Percentiles rank a stretch among this genome's conserved stretches.
phyloP scores from a whole-genome alignment of 805 yeast genomes.

The Lachancea nothofagi region DNA sequence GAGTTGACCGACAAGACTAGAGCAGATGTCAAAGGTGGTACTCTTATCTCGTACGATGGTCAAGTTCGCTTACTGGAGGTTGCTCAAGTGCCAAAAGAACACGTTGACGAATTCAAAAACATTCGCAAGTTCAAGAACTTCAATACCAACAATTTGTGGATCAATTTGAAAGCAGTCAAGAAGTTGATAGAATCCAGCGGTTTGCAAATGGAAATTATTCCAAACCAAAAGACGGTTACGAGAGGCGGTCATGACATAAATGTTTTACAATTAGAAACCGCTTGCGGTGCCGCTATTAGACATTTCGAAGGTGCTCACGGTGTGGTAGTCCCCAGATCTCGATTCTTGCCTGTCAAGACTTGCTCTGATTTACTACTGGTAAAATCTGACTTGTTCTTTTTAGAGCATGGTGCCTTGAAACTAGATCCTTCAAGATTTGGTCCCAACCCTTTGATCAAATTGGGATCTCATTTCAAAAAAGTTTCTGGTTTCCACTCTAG shows the following conservation, averaged over 20 bases:
- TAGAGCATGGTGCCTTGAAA: slow-evolving; percentile 86
- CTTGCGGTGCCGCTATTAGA: slow-evolving; percentile 98
- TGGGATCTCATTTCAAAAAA: slow-evolving; percentile 95
- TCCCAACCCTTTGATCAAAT: slow-evolving; percentile 87
- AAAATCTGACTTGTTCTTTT: slow-evolving; percentile 85
- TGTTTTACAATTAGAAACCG: slow-evolving; percentile 95
- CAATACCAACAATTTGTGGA: slow-evolving; percentile 98
- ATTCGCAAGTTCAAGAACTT: slow-evolving; percentile 97
- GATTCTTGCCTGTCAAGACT: slow-evolving; percentile 97
- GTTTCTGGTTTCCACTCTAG: slow-evolving; percentile 86
- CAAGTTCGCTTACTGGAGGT: slow-evolving; percentile 90
- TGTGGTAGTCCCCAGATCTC: slow-evolving; percentile 95
- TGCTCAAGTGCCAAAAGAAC: slow-evolving; percentile 98
- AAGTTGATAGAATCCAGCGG: slow-evolving; percentile 80
- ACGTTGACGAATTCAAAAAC: slow-evolving; percentile 94
- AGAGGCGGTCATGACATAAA: slow-evolving; percentile 71
- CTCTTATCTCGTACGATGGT: slow-evolving; percentile 92
- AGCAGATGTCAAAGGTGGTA: slow-evolving; percentile 99
- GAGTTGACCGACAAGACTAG: slow-evolving; percentile 98
- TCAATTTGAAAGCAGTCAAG: slow-evolving; percentile 89
- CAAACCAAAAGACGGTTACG: slow-evolving; percentile 80
- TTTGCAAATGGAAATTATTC: slow-evolving; percentile 88
- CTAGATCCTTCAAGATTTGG: slow-evolving; percentile 83
- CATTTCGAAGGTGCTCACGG: slow-evolving; percentile 94
- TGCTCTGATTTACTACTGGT: slow-evolving; percentile 91